These are phyloP conservation scores for Linnemannia elongata DNA, from an alignment of 192 early-diverging fungal genomes.

Conservation along the genomic window DNA sequence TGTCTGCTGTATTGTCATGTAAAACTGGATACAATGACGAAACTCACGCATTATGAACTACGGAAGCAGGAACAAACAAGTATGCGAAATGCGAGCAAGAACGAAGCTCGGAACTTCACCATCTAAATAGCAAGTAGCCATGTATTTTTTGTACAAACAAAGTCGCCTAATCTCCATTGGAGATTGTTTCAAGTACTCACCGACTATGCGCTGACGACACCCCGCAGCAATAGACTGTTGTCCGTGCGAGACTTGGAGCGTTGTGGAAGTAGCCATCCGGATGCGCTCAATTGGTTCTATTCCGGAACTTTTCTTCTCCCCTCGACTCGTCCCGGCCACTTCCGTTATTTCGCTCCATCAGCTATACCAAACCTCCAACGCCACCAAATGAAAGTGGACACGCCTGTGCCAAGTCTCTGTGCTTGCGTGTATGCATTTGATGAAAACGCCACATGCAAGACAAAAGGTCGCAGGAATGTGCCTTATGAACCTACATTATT, in stretches of 20 bases:
- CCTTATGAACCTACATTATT: no score
- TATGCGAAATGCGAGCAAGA: background rate
- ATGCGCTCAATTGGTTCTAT: background rate
- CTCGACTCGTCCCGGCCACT: background rate
- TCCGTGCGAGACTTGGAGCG: background rate
- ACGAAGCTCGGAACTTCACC: background rate
- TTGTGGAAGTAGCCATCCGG: background rate
- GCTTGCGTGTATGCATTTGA: no score
- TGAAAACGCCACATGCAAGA: no score
- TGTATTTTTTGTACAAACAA: background rate
- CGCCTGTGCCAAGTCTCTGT: background rate
- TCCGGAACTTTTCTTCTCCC: background rate
- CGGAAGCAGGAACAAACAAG: background rate
- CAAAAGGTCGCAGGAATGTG: no score
- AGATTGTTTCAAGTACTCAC: background rate
- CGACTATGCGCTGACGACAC: background rate
- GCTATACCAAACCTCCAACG: background rate
- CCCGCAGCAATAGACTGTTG: background rate
- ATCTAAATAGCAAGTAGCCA: background rate
- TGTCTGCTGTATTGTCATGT: slow-evolving; percentile 42
- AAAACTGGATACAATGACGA: background rate
- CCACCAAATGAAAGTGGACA: background rate
- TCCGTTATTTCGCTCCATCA: background rate
- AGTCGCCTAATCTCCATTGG: background rate
- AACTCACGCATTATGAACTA: background rate